Evolutionary conservation across 2,329 filamentous ascomycete species (phyloP).

Genomic region (Neopestalotiopsis clavispora): DNA sequence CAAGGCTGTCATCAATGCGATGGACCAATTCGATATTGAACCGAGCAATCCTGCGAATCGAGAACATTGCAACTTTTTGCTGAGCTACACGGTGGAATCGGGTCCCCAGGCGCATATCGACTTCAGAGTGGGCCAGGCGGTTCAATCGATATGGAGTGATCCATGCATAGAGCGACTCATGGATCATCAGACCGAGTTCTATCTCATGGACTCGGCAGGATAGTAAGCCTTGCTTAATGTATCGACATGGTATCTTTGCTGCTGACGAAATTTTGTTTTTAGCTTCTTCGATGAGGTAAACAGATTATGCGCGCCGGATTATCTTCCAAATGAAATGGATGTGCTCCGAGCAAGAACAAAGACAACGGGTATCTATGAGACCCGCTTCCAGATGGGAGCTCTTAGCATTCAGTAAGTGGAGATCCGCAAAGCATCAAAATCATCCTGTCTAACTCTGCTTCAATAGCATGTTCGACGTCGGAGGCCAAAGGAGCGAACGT

Average conservation of each 20-base stretch:
- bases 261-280: slow-evolving; percentile 18
- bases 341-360: slow-evolving; percentile 95
- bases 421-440: background rate
- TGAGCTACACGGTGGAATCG: slow-evolving; percentile 88
- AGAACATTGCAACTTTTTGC: slow-evolving; percentile 77
- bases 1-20: slow-evolving; percentile 88
- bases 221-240: slow-evolving; percentile 67
- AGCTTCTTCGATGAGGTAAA: slow-evolving; percentile 96
- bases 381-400: slow-evolving; percentile 97
- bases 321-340: slow-evolving; percentile 92
- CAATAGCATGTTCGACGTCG: slow-evolving; percentile 96
- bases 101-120: slow-evolving; percentile 88
- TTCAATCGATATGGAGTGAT: slow-evolving; percentile 89
- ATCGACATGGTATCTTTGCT: background rate
- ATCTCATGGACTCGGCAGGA: slow-evolving; percentile 98
- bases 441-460: slow-evolving; percentile 28
- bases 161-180: slow-evolving; percentile 81
- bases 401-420: slow-evolving; percentile 90
- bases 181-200: slow-evolving; percentile 97
- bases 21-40: slow-evolving; percentile 89
- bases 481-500: slow-evolving; percentile 92
- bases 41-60: slow-evolving; percentile 74
- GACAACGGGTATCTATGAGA: slow-evolving; percentile 99
- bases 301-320: slow-evolving; percentile 83
- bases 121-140: slow-evolving; percentile 77